Base-by-base conservation (phyloP, 768 basidiomycete species). In the Neoboletus magnificus region DNA sequence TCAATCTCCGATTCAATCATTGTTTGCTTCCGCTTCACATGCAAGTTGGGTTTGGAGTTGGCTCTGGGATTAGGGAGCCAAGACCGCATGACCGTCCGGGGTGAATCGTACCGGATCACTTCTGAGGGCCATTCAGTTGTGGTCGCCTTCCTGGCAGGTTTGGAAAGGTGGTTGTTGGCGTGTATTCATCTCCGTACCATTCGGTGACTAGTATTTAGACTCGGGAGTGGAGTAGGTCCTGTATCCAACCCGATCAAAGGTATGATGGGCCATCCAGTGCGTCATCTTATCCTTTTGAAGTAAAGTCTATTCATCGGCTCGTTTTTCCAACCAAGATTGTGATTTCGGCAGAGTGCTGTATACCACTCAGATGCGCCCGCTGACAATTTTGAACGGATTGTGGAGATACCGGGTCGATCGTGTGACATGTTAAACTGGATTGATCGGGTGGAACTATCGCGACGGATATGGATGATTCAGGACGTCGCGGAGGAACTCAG, bases 1-100 rank as follows among this genome's bases (percentile, higher is more conserved):
- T 54, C 33, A 6, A 41, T 55, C 53, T 40, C 52, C 52, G 42
- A 37, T 35, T 29, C 8, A 49, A 58, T 49, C 13, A 9, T 10
- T 18, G 22, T 5, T 15, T 41, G 3, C 20, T 40, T 22, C 20
- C 39, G 10, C n/a, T n/a, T 39, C 20, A 12, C 9, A 32, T 32
- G 32, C 11, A 12, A 4, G 11, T 29, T 16, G 43, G 18, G 9
- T 20, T 39, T 16, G 23, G 41, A 23, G 41, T 25, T 5, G 41
- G 23, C 23, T 42, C 7, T 23, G 7, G 22, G 22, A 5, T 23
- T 8, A 15, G 42, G 41, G 23, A 16, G 16, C 16, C 23, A 18
- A 11, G 10, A 9, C 16, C 22, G 23, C 16, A 18, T 27, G 42
- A 27, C 42, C 12, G 20, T 30, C 29, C 1, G 27, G 44, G 2